Percentiles rank a stretch among this genome's conserved stretches.
These are phyloP conservation scores for Pseudohalonectria lignicola DNA, from an alignment of 2,329 filamentous ascomycete genomes.

Conservation along the genomic window DNA sequence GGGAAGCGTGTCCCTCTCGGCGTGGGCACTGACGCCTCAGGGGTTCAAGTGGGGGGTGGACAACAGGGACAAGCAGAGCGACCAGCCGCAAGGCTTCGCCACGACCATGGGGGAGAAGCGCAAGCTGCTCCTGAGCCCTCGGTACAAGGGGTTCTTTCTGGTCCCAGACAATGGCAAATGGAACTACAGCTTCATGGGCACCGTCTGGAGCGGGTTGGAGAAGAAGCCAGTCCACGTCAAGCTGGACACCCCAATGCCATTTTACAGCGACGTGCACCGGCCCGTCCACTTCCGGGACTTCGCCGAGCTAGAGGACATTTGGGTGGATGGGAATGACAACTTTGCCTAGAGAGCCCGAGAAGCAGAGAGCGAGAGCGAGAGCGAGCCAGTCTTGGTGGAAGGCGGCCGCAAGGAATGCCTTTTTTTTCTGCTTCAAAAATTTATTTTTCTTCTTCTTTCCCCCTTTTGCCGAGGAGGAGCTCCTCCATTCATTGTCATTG, in stretches of 20 bases:
- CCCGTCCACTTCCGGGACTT: conserved; percentile 96
- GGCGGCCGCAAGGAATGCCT: too few species aligned
- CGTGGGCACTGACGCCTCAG: conserved; percentile 83
- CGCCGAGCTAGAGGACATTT: conserved; percentile 91
- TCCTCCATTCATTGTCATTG: too few species aligned
- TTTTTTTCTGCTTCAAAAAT: too few species aligned
- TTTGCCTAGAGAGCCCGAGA: too few species aligned
- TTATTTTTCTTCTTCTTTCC: too few species aligned
- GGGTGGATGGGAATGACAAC: conserved; percentile 86
- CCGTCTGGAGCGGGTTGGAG: conserved; percentile 73
- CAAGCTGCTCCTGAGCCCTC: conserved; percentile 84
- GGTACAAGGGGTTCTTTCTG: conserved; percentile 91
- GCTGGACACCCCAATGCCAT: conserved; percentile 80
- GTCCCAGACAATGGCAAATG: conserved; percentile 82
- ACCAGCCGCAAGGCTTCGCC: conserved; percentile 88
- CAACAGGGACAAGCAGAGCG: conserved; percentile 85
- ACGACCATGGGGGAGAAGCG: conserved; percentile 91
- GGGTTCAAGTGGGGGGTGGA: conserved; percentile 97
- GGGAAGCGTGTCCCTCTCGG: conserved; percentile 86
- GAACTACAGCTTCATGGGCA: conserved; percentile 99
- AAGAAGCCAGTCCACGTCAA: conserved; percentile 88
- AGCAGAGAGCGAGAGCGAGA: too few species aligned
- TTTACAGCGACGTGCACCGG: conserved; percentile 87
- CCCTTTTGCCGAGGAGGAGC: too few species aligned
- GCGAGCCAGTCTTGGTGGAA: too few species aligned